Conservation (phyloP, 345 rosid genomes). For the Acer saccharum region DNA sequence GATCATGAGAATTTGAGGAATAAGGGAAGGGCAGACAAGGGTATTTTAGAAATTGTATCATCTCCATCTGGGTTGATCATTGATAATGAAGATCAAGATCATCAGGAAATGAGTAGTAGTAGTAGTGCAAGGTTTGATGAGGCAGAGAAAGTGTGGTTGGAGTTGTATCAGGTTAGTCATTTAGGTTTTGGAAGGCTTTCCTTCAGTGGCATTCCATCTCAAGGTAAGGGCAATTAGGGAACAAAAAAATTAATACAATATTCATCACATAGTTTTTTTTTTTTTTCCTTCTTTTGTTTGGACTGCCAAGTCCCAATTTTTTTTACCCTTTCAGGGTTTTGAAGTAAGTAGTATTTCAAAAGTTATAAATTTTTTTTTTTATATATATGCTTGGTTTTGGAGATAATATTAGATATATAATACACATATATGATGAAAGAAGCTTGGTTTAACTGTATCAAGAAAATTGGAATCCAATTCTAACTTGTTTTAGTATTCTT, state of each 20-base stretch:
- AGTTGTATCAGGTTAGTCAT: constrained; percentile 77
- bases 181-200: constrained; percentile 93
- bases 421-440: neutral
- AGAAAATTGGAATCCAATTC: neutral
- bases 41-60: constrained; percentile 16
- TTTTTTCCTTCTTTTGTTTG: neutral
- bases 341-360: neutral
- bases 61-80: constrained; percentile 21
- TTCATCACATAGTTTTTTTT: neutral
- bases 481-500: too few species aligned
- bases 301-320: constrained; percentile 13
- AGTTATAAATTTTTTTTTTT: neutral
- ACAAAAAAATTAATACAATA: neutral
- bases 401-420: too few species aligned
- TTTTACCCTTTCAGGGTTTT: constrained; percentile 4
- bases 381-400: neutral
- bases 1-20: constrained; percentile 36
- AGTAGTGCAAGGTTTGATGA: constrained; percentile 54
- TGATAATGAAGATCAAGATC: constrained; percentile 20
- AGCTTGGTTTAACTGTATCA: neutral
- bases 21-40: constrained; percentile 25
- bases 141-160: constrained; percentile 74
- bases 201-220: constrained; percentile 44
- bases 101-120: constrained; percentile 23
- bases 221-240: constrained; percentile 5